Percentiles rank a stretch among this genome's conserved stretches.
Conservation (phyloP, 768 basidiomycete genomes). For the Tricholoma sp. region DNA sequence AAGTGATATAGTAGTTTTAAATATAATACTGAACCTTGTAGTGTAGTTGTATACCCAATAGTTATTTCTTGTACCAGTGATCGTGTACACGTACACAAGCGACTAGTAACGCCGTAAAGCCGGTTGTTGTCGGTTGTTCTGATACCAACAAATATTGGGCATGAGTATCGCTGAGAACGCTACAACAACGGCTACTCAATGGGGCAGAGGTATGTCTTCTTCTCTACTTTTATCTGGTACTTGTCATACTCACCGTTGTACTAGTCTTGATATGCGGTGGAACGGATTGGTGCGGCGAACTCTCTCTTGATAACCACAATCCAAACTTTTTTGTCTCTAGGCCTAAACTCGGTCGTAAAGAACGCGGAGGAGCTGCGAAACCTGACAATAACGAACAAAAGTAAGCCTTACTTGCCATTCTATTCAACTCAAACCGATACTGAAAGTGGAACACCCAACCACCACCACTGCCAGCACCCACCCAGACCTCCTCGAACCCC, state of each 20-base stretch:
- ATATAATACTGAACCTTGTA: no score
- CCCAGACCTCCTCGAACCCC: slow-evolving; percentile 82
- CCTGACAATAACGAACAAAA: slow-evolving; percentile 34
- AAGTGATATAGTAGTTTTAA: no score
- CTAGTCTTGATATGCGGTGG: slow-evolving; percentile 88
- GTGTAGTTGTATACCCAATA: background rate
- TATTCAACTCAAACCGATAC: background rate
- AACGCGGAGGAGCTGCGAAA: slow-evolving; percentile 45
- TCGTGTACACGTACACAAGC: background rate
- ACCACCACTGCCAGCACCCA: slow-evolving; percentile 35
- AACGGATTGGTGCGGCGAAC: slow-evolving; percentile 69
- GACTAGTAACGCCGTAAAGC: background rate
- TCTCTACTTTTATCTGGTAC: no score
- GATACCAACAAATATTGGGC: slow-evolving; percentile 12
- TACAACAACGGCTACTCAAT: slow-evolving; percentile 2
- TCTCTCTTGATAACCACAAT: background rate
- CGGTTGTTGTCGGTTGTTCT: background rate
- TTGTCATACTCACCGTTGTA: slow-evolving; percentile 2
- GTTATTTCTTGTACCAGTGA: background rate
- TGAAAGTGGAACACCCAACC: background rate
- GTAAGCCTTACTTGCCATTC: slow-evolving; percentile 21
- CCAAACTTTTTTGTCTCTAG: slow-evolving; percentile 33
- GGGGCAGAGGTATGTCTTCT: slow-evolving; percentile 11
- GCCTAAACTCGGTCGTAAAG: slow-evolving; percentile 75
- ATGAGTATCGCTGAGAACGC: slow-evolving; percentile 7